Evolutionary conservation across 2,329 filamentous ascomycete species (phyloP), one percentile per base, ranked within the genome.

Genomic region (Aspergillus oerlinghausenensis): DNA sequence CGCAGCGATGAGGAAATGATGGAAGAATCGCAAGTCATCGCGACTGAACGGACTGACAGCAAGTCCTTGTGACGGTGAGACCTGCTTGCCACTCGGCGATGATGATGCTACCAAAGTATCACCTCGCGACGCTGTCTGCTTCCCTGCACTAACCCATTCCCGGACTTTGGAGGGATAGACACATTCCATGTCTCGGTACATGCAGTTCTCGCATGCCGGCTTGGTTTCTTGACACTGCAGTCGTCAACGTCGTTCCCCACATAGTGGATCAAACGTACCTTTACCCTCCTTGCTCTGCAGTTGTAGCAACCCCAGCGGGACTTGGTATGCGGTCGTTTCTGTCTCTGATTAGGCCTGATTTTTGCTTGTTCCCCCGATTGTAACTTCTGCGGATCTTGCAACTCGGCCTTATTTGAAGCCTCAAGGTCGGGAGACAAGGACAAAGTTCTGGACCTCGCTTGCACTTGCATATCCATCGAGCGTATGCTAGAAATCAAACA

Each of bases 221-320:
- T 68, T 71, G 56, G 70, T 72, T 59, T 76, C 73, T 58, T 68
- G 68, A 57, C 73, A 75, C 68, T 73, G 23, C 8, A 45, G 2
- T 23, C 21, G 21, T 25, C 11, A 26, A 25, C 50, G 26, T 32
- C 25, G 7, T 21, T 19, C 23, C 28, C 6, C 14, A 25, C 14
- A 11, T 5, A 17, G 21, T 3, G 56, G 38, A n/a, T 47, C 45
- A 70, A 71, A 29, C 70, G 67, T 59, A 78, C 79, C 66, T 81
- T 82, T 54, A 81, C 78, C 60, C 77, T 81, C 14, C 75, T 61
- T 8, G 63, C 64, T 58, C 77, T 77, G 64, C 75, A 77, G 55
- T 65, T 73, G 56, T 70, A 66, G 56, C 75, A 77, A 8, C 75
- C 75, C 6, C 67, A 65, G 3, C 75, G 70, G 7, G 74, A 76